These are phyloP conservation scores for Cladophialophora bantiana DNA, from an alignment of 2,329 filamentous ascomycete species.

Conservation along the genomic window DNA sequence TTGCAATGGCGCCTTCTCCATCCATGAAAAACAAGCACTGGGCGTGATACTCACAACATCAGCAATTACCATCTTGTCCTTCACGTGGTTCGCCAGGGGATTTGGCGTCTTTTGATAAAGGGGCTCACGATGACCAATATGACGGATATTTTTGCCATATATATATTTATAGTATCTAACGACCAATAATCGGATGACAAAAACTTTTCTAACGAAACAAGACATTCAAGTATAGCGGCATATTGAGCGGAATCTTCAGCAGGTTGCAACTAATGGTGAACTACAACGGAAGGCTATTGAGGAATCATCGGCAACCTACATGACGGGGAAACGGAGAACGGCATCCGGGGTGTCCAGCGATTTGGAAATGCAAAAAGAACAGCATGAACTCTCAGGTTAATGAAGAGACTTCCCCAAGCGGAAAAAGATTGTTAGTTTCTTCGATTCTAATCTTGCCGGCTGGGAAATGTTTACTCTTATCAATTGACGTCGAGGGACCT, in stretches of 20 bases:
- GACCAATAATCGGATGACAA: slow-evolving; percentile 32
- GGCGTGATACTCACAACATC: slow-evolving; percentile 64
- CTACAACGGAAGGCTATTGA: slow-evolving; percentile 13
- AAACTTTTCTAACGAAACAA: slow-evolving; percentile 24
- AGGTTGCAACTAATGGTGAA: slow-evolving; percentile 12
- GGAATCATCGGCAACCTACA: slow-evolving; percentile 26
- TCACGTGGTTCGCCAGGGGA: slow-evolving; percentile 59
- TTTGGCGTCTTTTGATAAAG: slow-evolving; percentile 45
- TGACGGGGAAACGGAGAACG: slow-evolving; percentile 22
- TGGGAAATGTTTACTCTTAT: slow-evolving; percentile 24
- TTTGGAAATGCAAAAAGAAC: slow-evolving; percentile 26
- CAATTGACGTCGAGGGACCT: not conserved
- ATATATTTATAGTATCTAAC: slow-evolving; percentile 23
- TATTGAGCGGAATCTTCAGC: slow-evolving; percentile 13
- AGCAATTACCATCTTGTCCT: slow-evolving; percentile 63
- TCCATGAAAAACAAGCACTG: slow-evolving; percentile 62
- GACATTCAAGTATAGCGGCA: slow-evolving; percentile 32
- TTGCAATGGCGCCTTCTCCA: slow-evolving; percentile 60
- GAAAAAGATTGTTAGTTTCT: slow-evolving; percentile 6
- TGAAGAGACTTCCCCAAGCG: slow-evolving; percentile 18
- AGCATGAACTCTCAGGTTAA: slow-evolving; percentile 1
- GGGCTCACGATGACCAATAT: slow-evolving; percentile 3
- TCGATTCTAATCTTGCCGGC: slow-evolving; percentile 8
- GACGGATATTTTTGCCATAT: slow-evolving; percentile 23
- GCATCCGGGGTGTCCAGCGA: slow-evolving; percentile 22